Percentiles rank a stretch among this genome's conserved stretches.
Evolutionary conservation across 108 stramenopile species (phyloP).

Genomic region (Skeletonema tropicum): DNA sequence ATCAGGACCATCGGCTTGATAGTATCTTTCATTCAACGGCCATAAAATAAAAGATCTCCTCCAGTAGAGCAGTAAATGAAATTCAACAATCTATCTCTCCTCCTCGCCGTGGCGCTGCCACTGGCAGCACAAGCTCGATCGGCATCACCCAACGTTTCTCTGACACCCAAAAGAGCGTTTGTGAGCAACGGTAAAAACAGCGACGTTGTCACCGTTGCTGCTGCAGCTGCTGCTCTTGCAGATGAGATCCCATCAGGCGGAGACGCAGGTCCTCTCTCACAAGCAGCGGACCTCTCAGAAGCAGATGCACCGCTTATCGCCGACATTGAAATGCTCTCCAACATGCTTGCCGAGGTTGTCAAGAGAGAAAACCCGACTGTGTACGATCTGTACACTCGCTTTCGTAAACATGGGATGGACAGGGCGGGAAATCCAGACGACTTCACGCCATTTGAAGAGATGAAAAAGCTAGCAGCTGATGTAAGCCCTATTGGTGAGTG

Average conservation of each 20-base stretch:
- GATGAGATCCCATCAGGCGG: not conserved
- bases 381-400: constrained; percentile 68
- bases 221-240: not conserved
- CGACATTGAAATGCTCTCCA: constrained; percentile 78
- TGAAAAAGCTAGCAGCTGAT: constrained; percentile 60
- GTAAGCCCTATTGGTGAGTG: constrained; percentile 44
- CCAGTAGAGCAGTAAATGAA: not conserved
- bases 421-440: constrained; percentile 61
- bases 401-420: constrained; percentile 66
- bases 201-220: not conserved
- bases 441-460: constrained; percentile 52
- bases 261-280: constrained; percentile 15
- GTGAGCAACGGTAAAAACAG: not conserved
- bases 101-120: not conserved
- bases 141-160: not conserved
- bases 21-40: too few relatives aligned
- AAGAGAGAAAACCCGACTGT: constrained; percentile 63
- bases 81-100: not conserved
- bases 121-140: constrained; percentile 5
- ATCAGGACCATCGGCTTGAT: too few relatives aligned
- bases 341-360: constrained; percentile 75
- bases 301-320: constrained; percentile 48
- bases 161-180: constrained; percentile 2
- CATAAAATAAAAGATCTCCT: too few relatives aligned
- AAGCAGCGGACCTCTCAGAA: constrained; percentile 19